Evolutionary conservation across 2,329 filamentous ascomycete species (phyloP), one percentile per base, ranked within the genome.

Genomic region (Penicillium brevicompactum): DNA sequence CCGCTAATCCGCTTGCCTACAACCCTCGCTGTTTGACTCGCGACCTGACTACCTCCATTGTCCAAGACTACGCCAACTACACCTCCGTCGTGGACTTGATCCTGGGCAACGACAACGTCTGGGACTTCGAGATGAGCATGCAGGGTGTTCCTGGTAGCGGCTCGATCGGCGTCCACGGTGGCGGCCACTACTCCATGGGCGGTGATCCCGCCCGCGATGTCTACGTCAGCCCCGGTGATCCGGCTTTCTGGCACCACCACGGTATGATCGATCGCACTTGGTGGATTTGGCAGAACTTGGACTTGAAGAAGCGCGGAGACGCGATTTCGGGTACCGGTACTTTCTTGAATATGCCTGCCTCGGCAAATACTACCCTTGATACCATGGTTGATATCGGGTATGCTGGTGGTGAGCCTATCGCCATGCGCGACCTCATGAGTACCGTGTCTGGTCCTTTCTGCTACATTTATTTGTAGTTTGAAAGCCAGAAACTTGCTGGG

Each of bases 271-370:
- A 82, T 59, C 71, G 78, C 2, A 63, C 73, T 2, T 82, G 73
- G 68, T 80, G 77, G 77, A 79, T 76, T 13, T 82, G 80, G 80
- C 79, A 82, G 65, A 79, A 77, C 30, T 65, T 75, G 45, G 72
- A 80, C 46, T 60, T 71, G 37, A 60, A 65, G 46, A 67, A 68
- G 11, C 69, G 79, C 13, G 68, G 55, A 37, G 60, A 67, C 53
- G 69, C 64, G 5, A 73, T 82, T 51, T 68, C 64, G 3, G 79
- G 76, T 1, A 80, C 78, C 4, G 71, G 71, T 8, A 81, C 79
- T 2, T 70, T 80, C 16, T 68, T 77, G 46, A 77, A 79, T 49
- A 42, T 53, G 1, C 78, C 79, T 2, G 70, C 76, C 2, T 76
- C 74, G 45, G 56, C 75, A 6, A 76, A 78, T 45, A 75, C 78